Base-by-base conservation (phyloP, 1,139 yeast species). In the Geotrichum klebahnii region DNA sequence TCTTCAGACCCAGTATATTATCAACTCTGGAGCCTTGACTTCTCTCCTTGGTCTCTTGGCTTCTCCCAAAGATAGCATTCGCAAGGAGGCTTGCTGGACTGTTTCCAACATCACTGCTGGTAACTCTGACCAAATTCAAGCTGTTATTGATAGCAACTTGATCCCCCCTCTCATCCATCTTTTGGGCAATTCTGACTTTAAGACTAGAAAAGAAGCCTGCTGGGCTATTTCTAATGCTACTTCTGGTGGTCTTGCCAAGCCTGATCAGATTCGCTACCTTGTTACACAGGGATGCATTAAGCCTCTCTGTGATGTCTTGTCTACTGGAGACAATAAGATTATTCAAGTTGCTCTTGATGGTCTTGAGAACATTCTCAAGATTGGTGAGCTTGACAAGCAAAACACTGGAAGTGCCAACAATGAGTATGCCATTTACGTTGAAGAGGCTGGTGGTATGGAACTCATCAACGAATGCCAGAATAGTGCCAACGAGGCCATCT, bases 181-280 rank as follows among this genome's bases (percentile, higher is more conserved):
- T 61, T 77, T 92, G 65, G 72, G 77, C 41, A 77, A 79, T 53
- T 97, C 95, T 56, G 98, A 92, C 65, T 90, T 88, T 75, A 89
- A 88, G 74, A 92, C 97, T 39, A 86, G 88, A 69, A 92, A 92
- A 71, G 98, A 92, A 73, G 98, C 98, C 9, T 90, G 98, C 75
- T 92, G 98, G 98, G 98, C 97, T 33, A 85, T 92, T 61, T 89
- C 97, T 32, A 92, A 92, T 67, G 98, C 98, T 40, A 86, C 96
- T 17, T 85, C 96, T 17, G 97, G 98, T 62, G 97, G 97, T 32
- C 76, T 89, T 60, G 77, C 84, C 43, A 84, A 82, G 67, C 97
- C 98, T 5, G 96, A 89, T 50, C 96, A 89, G 68, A 90, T 92
- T 61, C 80, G 92, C 61, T 92, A 89, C 70, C 78, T 92, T 61